Base-by-base conservation (phyloP, 352 stramenopile genomes). In the Phytophthora niederhauseri region DNA sequence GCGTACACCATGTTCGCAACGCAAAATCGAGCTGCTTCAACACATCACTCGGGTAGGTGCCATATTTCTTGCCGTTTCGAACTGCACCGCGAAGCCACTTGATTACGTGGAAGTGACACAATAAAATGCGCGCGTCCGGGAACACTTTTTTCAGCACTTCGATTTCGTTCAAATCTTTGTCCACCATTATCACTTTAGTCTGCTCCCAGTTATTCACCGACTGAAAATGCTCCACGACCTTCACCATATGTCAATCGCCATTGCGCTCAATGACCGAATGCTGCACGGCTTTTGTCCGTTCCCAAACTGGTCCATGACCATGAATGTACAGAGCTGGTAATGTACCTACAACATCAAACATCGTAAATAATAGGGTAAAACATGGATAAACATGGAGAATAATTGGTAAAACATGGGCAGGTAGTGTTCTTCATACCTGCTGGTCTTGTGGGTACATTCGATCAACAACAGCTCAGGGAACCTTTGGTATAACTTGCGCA, bases 101-200 rank as follows among this genome's bases (percentile, higher is more conserved):
- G 6, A 41, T 41, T 15, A 41, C 34, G 34, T 41, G 11, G 4
- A 41, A 41, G 11, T 41, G 11, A 2, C 34, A 41, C 9, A 41
- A 5, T 6, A 15, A 15, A 41, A 5, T 41, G 2, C 11, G 34
- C 14, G 34, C 34, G 14, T 41, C 34, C 11, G 34, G 34, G 12
- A 46, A 46, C 12, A 48, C 22, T 2, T 11, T 60, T 11, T 45
- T 52, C 17, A 66, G 24, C 19, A 66, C 50, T 7, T 60, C 50
- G 15, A 66, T 60, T n/a, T 66, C 38, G 11, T 66, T 67, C n/a
- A 61, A n/a, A 61, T 67, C 60, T 12, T 67, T 67, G 8, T 67
- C 60, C 2, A 67, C 50, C 50, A 67, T 55, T 6, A 67, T 61
- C 5, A 67, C n/a, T 22, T 34, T 36, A 4, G 60, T 60, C 3